Evolutionary conservation across 2,329 filamentous ascomycete species (phyloP).

Genomic region (Cordyceps farinosa): DNA sequence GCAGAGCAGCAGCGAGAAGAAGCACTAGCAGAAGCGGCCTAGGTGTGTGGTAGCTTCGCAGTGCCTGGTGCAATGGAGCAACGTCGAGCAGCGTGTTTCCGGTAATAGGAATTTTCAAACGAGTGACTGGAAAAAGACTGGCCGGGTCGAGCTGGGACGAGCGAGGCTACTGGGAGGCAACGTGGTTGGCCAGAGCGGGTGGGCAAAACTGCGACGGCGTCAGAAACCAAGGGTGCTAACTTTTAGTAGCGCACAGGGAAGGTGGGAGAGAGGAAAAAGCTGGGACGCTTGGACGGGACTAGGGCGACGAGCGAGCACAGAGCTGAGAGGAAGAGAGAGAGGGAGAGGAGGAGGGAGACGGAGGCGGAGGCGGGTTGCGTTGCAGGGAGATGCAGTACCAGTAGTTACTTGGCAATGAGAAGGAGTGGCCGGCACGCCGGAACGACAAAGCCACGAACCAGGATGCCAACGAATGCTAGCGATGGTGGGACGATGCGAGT

Average conservation of each 20-base stretch:
- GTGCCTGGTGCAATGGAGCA: conserved; percentile 11
- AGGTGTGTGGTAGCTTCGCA: neutral
- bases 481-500: conserved; percentile 19
- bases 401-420: conserved; percentile 4
- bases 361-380: neutral
- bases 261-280: conserved; percentile 9
- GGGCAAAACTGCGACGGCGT: conserved; percentile 17
- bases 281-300: conserved; percentile 8
- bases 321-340: neutral
- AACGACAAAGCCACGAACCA: conserved; percentile 13
- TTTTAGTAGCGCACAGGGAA: conserved; percentile 14
- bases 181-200: conserved; percentile 15
- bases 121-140: conserved; percentile 15
- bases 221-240: conserved; percentile 16
- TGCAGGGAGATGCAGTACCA: neutral
- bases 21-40: neutral
- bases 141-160: conserved; percentile 15
- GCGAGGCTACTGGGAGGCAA: conserved; percentile 7
- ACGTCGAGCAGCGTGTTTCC: conserved; percentile 10
- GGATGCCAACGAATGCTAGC: conserved; percentile 9
- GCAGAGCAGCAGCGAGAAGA: conserved; percentile 2
- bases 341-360: neutral
- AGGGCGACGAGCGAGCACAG: neutral
- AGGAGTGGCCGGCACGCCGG: conserved; percentile 1
- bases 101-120: conserved; percentile 16